These are phyloP conservation scores for Ensete ventricosum DNA, from an alignment of 176 grass and related monocot genomes.

Conservation along the genomic window DNA sequence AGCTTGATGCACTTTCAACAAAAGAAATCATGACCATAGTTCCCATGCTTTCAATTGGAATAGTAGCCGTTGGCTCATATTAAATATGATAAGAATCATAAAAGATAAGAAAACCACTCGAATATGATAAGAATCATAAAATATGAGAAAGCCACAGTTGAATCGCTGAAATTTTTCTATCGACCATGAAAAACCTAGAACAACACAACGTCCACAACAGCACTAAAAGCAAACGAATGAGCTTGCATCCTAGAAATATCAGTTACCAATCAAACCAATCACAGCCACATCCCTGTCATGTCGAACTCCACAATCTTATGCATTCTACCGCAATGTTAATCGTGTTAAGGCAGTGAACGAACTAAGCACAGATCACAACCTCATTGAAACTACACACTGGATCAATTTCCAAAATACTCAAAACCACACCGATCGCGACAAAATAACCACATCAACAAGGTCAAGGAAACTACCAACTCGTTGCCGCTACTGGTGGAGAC, in stretches of 20 bases:
- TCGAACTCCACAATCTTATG: too few relatives aligned
- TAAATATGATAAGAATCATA: neutral
- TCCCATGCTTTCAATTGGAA: neutral
- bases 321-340: too few relatives aligned
- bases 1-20: neutral
- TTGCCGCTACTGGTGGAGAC: constrained; percentile 15
- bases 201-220: neutral
- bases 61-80: neutral
- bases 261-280: too few relatives aligned
- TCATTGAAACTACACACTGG: too few relatives aligned
- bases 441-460: neutral
- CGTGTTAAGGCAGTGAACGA: neutral
- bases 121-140: neutral
- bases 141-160: neutral
- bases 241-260: neutral
- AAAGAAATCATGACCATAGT: neutral
- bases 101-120: neutral
- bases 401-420: too few relatives aligned
- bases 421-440: neutral
- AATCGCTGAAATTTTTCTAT: neutral
- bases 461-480: constrained; percentile 5
- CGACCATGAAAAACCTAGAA: neutral
- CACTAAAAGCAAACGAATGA: neutral
- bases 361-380: neutral
- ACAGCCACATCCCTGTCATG: too few relatives aligned